Percentiles rank a stretch among this genome's conserved stretches.
Evolutionary conservation across 345 rosid genomes (phyloP).

Genomic region (Linum usitatissimum): DNA sequence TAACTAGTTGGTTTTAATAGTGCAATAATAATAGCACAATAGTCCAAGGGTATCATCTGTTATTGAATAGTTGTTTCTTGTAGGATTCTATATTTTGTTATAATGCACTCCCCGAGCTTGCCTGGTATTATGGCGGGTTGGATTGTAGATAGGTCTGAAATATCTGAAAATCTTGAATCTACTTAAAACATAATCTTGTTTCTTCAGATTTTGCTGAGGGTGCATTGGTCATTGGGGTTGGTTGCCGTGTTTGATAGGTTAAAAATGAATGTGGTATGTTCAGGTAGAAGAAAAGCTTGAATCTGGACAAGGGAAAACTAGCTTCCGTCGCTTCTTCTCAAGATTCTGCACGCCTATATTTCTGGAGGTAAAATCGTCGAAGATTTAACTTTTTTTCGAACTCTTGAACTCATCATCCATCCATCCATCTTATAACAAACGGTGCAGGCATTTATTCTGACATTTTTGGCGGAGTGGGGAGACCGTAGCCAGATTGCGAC

Average conservation of each 20-base stretch:
- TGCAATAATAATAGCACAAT: background rate
- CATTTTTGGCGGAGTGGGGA: slow-evolving; percentile 98
- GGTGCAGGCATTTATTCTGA: slow-evolving; percentile 79
- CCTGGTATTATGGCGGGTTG: background rate
- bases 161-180: background rate
- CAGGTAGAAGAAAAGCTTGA: slow-evolving; percentile 99
- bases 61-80: background rate
- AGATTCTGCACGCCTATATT: slow-evolving; percentile 96
- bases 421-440: background rate
- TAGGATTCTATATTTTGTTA: background rate
- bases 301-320: slow-evolving; percentile 73
- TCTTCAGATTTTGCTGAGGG: too few species aligned
- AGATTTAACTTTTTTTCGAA: background rate
- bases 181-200: background rate
- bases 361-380: slow-evolving; percentile 52
- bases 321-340: slow-evolving; percentile 69
- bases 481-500: slow-evolving; percentile 99
- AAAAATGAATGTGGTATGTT: background rate
- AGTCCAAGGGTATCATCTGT: background rate
- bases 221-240: background rate
- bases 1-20: background rate
- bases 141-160: background rate
- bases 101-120: background rate
- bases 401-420: too few species aligned
- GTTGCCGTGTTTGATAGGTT: background rate